These are phyloP conservation scores for Mycosphaerella arachidis DNA, from an alignment of 2,329 filamentous ascomycete species.

Conservation along the genomic window DNA sequence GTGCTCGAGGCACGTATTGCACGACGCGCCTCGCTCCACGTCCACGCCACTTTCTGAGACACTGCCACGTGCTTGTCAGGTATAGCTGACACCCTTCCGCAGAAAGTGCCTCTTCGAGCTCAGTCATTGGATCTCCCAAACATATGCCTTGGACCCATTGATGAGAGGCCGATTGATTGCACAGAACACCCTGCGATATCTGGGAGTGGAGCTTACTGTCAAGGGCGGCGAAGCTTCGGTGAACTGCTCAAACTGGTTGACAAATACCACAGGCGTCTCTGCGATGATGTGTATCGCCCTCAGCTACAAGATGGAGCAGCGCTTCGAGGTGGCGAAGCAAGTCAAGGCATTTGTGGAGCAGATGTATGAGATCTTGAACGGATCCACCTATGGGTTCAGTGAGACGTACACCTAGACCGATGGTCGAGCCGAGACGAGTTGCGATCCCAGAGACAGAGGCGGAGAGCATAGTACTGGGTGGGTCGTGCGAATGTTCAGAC, in stretches of 20 bases:
- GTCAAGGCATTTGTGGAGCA: slow-evolving; percentile 11
- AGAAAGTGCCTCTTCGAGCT: slow-evolving; percentile 6
- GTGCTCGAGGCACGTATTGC: too few relatives aligned
- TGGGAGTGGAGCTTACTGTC: slow-evolving; percentile 9
- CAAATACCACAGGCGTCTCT: slow-evolving; percentile 6
- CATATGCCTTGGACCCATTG: slow-evolving; percentile 3
- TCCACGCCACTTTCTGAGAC: too few relatives aligned
- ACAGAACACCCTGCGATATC: slow-evolving; percentile 8
- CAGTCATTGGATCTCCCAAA: slow-evolving; percentile 17
- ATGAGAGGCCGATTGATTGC: slow-evolving; percentile 3
- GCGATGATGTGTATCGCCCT: slow-evolving; percentile 12
- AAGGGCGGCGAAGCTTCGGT: neutral
- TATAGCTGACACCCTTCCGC: too few relatives aligned
- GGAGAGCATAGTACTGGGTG: too few relatives aligned
- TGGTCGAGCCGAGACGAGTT: too few relatives aligned
- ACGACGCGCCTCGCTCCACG: too few relatives aligned
- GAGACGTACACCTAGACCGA: neutral
- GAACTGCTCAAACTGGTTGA: slow-evolving; percentile 3
- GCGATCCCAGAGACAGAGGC: too few relatives aligned
- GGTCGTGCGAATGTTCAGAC: too few relatives aligned
- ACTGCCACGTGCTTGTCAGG: too few relatives aligned
- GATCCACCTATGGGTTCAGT: slow-evolving; percentile 12
- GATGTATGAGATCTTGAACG: slow-evolving; percentile 12
- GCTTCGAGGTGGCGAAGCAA: slow-evolving; percentile 6
- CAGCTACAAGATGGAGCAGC: slow-evolving; percentile 1